Percentiles rank a stretch among this genome's conserved stretches.
Evolutionary conservation across 495 filamentous ascomycete species (phyloP).

Genomic region (Daldinia decipiens): DNA sequence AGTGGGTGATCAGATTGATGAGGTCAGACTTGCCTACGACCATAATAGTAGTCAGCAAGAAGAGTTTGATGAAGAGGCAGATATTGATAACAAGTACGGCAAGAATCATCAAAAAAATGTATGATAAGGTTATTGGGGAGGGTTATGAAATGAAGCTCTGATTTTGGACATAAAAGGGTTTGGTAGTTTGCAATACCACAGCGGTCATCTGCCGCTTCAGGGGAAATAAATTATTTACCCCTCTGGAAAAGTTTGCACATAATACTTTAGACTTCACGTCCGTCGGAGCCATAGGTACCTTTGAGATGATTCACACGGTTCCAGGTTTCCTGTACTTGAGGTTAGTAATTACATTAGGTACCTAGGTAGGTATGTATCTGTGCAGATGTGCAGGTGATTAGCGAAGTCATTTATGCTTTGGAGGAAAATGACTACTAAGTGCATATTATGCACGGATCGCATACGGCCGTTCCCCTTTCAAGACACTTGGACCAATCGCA

Average conservation of each 20-base stretch:
- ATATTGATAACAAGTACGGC: slow-evolving; percentile 28
- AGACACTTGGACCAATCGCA: slow-evolving; percentile 3
- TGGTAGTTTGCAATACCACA: neutral
- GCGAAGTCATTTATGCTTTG: neutral
- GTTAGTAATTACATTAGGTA: too few species aligned
- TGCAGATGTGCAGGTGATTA: neutral
- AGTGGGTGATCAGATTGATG: slow-evolving; percentile 72
- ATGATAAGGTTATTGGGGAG: slow-evolving; percentile 10
- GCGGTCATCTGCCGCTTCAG: neutral
- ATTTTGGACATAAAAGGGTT: neutral
- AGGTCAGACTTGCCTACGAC: slow-evolving; percentile 61
- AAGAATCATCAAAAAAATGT: slow-evolving; percentile 31
- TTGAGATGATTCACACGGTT: neutral
- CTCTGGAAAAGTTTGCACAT: neutral
- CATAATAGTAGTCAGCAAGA: slow-evolving; percentile 36
- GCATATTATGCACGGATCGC: slow-evolving; percentile 14
- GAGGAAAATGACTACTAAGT: neutral
- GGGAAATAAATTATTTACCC: neutral
- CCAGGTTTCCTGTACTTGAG: neutral
- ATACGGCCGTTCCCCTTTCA: slow-evolving; percentile 6
- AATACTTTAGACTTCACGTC: neutral
- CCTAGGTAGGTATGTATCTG: too few species aligned
- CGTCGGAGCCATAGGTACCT: neutral
- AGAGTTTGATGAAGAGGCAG: slow-evolving; percentile 43
- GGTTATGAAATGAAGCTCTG: neutral